phyloP scores from a whole-genome alignment of 1,139 yeast species.

The Geotrichum phurueaensis region DNA sequence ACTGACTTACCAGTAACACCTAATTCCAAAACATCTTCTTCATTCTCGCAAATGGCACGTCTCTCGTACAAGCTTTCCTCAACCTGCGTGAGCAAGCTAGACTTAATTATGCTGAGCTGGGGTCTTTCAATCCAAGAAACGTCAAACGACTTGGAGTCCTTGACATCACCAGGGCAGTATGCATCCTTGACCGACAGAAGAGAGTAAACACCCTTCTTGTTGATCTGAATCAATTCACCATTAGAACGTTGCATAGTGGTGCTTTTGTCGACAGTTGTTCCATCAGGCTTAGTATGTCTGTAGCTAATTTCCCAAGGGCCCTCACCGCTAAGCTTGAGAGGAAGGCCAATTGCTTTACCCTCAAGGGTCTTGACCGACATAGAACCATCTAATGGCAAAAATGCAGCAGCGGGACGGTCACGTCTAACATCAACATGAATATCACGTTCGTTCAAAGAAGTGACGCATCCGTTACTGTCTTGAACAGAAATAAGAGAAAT shows the following conservation, averaged over 20 bases:
- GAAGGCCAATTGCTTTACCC: slow-evolving; percentile 55
- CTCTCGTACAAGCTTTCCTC: slow-evolving; percentile 31
- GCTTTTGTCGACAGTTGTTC: slow-evolving; percentile 3
- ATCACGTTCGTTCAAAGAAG: slow-evolving; percentile 54
- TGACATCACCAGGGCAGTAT: slow-evolving; percentile 61
- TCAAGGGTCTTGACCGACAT: slow-evolving; percentile 37
- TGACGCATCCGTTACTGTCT: slow-evolving; percentile 72
- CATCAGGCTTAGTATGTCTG: slow-evolving; percentile 21
- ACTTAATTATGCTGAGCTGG: slow-evolving; percentile 36
- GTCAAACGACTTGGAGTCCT: slow-evolving; percentile 22
- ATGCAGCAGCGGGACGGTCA: slow-evolving; percentile 55
- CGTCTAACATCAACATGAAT: slow-evolving; percentile 58
- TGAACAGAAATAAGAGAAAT: slow-evolving; percentile 56
- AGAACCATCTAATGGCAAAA: slow-evolving; percentile 38
- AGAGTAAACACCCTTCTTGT: slow-evolving; percentile 57
- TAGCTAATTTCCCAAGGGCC: slow-evolving; percentile 47
- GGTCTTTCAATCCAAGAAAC: slow-evolving; percentile 50
- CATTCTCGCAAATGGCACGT: slow-evolving; percentile 44
- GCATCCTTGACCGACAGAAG: slow-evolving; percentile 56
- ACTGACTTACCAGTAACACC: slow-evolving; percentile 44
- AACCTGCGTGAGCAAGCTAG: slow-evolving; percentile 26
- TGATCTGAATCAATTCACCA: slow-evolving; percentile 39
- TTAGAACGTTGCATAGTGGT: slow-evolving; percentile 19
- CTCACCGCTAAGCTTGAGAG: slow-evolving; percentile 51
- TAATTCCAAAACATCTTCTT: slow-evolving; percentile 47